These are phyloP conservation scores for Trametes coccinea DNA, from an alignment of 768 basidiomycete species.

Conservation along the genomic window DNA sequence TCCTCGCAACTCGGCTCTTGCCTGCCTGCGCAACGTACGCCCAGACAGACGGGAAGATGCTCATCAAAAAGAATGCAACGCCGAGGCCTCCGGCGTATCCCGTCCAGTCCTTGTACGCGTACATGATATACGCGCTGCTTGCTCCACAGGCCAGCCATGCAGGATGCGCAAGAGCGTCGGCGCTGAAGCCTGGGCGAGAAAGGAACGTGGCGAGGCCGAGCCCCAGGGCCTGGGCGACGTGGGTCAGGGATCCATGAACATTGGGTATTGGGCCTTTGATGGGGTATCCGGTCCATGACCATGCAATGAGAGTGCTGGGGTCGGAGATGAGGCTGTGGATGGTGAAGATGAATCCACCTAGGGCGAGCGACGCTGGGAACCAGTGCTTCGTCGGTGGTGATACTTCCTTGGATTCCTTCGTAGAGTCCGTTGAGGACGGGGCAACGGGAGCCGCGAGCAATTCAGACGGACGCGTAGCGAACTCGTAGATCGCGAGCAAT, in stretches of 20 bases:
- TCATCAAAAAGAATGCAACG: conserved; percentile 63
- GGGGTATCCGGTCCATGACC: conserved; percentile 90
- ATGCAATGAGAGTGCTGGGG: conserved; percentile 74
- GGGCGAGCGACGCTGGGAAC: conserved; percentile 49
- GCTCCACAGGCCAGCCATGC: conserved; percentile 57
- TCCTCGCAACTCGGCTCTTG: conserved; percentile 39
- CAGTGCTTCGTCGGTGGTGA: conserved; percentile 28
- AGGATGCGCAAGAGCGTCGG: conserved; percentile 42
- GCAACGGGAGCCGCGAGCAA: conserved; percentile 17
- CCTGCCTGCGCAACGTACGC: conserved; percentile 40
- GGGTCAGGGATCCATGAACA: conserved; percentile 66
- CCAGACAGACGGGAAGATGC: conserved; percentile 57
- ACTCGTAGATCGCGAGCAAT: conserved; percentile 57
- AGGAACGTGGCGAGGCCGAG: conserved; percentile 44
- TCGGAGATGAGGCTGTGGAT: conserved; percentile 75
- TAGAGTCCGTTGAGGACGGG: neutral
- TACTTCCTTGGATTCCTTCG: neutral
- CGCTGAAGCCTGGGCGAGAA: conserved; percentile 14
- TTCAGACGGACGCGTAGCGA: conserved; percentile 42
- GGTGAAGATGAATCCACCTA: conserved; percentile 70
- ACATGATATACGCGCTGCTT: conserved; percentile 55
- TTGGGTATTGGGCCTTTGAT: conserved; percentile 73
- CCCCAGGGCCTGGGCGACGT: conserved; percentile 62
- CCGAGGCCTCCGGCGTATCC: conserved; percentile 71
- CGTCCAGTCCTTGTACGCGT: conserved; percentile 61